Conservation (phyloP, 2,329 filamentous ascomycete genomes). For the Fusarium lyarnte region DNA sequence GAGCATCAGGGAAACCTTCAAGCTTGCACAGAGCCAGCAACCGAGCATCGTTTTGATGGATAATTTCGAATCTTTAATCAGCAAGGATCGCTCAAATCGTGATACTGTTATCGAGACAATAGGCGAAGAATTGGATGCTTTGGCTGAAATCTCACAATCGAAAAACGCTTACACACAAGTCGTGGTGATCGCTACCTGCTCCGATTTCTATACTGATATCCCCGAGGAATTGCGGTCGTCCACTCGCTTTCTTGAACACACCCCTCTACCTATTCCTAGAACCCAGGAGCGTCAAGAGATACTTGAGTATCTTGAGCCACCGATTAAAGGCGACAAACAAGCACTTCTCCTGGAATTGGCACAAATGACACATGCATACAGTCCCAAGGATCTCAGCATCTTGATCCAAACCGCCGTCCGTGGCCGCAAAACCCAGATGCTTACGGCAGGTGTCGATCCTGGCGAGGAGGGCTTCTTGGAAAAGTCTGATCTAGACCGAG, state of each 20-base stretch:
- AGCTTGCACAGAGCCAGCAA: conserved; percentile 72
- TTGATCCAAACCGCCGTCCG: conserved; percentile 59
- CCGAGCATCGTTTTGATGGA: conserved; percentile 86
- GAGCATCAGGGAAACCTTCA: conserved; percentile 73
- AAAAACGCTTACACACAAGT: conserved; percentile 62
- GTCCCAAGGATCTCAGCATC: conserved; percentile 77
- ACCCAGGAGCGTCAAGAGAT: conserved; percentile 77
- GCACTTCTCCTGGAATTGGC: conserved; percentile 69
- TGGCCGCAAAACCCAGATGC: conserved; percentile 42
- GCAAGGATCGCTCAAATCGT: conserved; percentile 64
- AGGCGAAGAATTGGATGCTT: conserved; percentile 64
- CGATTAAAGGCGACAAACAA: conserved; percentile 59
- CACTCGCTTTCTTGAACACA: conserved; percentile 71
- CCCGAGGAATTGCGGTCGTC: conserved; percentile 73
- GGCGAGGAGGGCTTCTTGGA: conserved; percentile 45
- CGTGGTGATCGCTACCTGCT: conserved; percentile 77
- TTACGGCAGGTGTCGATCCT: conserved; percentile 27
- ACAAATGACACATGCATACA: conserved; percentile 86
- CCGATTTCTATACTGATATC: conserved; percentile 76
- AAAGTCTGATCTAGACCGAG: conserved; percentile 67
- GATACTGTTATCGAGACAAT: conserved; percentile 61
- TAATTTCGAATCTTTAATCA: conserved; percentile 75
- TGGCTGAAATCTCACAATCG: conserved; percentile 54
- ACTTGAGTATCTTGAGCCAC: conserved; percentile 66
- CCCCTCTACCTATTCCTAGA: conserved; percentile 83